Percentiles rank a stretch among this genome's conserved stretches.
Conservation (phyloP, 129 eudicot species). For the Arctium minus region DNA sequence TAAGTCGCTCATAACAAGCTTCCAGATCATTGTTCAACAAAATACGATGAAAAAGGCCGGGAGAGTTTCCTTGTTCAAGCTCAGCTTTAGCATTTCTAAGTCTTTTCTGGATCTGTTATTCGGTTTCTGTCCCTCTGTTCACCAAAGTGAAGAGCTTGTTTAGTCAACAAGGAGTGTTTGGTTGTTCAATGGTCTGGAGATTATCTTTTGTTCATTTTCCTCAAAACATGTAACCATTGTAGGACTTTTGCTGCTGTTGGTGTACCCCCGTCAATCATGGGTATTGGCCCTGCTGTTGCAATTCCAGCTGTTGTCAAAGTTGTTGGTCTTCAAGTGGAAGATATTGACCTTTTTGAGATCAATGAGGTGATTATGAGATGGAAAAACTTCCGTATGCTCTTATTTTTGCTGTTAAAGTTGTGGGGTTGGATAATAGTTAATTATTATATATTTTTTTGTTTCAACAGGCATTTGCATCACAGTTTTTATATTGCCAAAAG, state of each 20-base stretch:
- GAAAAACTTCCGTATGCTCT: not conserved
- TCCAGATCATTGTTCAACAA: slow-evolving; percentile 68
- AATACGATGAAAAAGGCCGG: slow-evolving; percentile 70
- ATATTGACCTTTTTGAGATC: slow-evolving; percentile 88
- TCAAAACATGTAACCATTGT: slow-evolving; percentile 9
- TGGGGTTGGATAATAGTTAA: not conserved
- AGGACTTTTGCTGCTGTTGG: slow-evolving; percentile 96
- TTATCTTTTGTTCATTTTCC: too few species aligned
- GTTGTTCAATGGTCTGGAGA: too few species aligned
- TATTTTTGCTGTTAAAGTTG: not conserved
- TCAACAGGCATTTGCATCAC: slow-evolving; percentile 90
- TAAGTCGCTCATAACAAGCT: slow-evolving; percentile 58
- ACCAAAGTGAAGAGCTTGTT: not conserved
- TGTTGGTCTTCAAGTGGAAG: slow-evolving; percentile 76
- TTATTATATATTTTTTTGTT: not conserved
- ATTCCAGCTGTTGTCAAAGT: slow-evolving; percentile 94
- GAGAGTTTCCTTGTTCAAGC: slow-evolving; percentile 58
- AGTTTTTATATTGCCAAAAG: slow-evolving; percentile 77
- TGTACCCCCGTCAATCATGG: slow-evolving; percentile 92
- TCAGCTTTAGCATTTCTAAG: slow-evolving; percentile 69
- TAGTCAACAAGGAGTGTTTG: not conserved
- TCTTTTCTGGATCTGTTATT: slow-evolving; percentile 78
- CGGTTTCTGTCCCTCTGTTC: slow-evolving; percentile 77
- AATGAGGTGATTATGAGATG: slow-evolving; percentile 52
- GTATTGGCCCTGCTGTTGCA: slow-evolving; percentile 92